Base-by-base conservation (phyloP, 208 protist species). In the Acanthamoeba triangularis region DNA sequence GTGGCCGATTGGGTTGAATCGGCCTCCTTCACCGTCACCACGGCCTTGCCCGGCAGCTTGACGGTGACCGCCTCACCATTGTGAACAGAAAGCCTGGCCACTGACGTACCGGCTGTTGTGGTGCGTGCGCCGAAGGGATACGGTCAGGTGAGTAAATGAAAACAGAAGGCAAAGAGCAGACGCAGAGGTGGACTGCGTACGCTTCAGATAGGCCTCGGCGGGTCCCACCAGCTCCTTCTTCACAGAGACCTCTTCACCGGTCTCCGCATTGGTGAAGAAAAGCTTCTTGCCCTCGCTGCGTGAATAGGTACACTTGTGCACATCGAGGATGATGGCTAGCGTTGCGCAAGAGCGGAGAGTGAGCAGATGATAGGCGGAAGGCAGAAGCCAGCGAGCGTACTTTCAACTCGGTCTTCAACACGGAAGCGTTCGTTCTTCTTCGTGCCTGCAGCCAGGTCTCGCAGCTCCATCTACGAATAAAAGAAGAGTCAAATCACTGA, bases 401-500 rank as follows among this genome's bases (percentile, higher is more conserved):
- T 54, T 25, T 84, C 74, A 5, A 84, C 74, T 11, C 74, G 35
- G 25, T 84, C 74, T 28, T 84, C 74, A 0, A 84, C 74, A n/a
- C 74, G 74, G 74, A 84, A 84, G 7, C 74, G 74, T 84, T 84
- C 74, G 74, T 28, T 84, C 28, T 84, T 84, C 20, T 84, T 84
- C 2, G 74, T 54, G 41, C 74, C 74, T 18, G 74, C 74, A 6
- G 74, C 74, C 33, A 84, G 23, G 74, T 84, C 74, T 52, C 74
- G 35, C 18, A 84, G 74, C 74, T 84, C 74, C 74, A 84, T 84
- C 74, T 84, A 37, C 20, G 1, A 4, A 80, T 37, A 1, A 78
- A 80, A 44, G 5, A 80, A 33, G 3, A 14, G 33, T 37, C 8
- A 74, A 74, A 18, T 37, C 0, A 30, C n/a, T 14, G 20, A 47